phyloP scores from a whole-genome alignment of 768 basidiomycete genomes.

The Tephrocybe sp. region DNA sequence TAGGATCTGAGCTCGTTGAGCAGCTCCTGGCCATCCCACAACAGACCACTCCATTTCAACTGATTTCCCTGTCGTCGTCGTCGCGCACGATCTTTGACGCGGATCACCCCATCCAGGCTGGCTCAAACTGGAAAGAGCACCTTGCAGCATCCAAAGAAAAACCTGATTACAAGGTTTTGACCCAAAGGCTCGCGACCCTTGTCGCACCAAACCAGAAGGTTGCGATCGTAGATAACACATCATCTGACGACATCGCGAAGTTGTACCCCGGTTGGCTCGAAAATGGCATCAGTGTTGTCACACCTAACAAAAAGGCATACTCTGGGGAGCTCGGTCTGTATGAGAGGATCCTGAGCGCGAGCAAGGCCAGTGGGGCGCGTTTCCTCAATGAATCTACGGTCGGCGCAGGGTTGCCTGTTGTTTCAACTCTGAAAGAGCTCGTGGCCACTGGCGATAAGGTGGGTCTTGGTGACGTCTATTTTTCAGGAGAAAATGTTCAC shows the following conservation, averaged over 20 bases:
- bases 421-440: constrained; percentile 90
- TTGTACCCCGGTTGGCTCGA: constrained; percentile 80
- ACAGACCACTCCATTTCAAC: constrained; percentile 53
- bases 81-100: constrained; percentile 56
- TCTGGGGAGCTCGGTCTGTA: constrained; percentile 73
- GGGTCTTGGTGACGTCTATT: constrained; percentile 12
- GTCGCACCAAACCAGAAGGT: constrained; percentile 48
- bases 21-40: constrained; percentile 73
- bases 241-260: constrained; percentile 76
- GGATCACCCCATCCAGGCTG: constrained; percentile 38
- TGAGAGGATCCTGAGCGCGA: constrained; percentile 62
- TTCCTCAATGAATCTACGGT: constrained; percentile 91
- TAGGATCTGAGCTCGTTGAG: constrained; percentile 82
- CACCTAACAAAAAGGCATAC: constrained; percentile 98
- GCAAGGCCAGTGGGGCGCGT: constrained; percentile 57
- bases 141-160: constrained; percentile 43
- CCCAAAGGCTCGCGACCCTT: constrained; percentile 43
- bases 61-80: constrained; percentile 72
- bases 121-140: constrained; percentile 35
- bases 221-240: constrained; percentile 91
- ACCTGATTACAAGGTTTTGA: constrained; percentile 48
- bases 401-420: constrained; percentile 92
- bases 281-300: constrained; percentile 83
- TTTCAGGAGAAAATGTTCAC: neutral
- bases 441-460: constrained; percentile 93